Conservation (phyloP, 2,329 filamentous ascomycete species). For the Ascocoryne sarcoides region DNA sequence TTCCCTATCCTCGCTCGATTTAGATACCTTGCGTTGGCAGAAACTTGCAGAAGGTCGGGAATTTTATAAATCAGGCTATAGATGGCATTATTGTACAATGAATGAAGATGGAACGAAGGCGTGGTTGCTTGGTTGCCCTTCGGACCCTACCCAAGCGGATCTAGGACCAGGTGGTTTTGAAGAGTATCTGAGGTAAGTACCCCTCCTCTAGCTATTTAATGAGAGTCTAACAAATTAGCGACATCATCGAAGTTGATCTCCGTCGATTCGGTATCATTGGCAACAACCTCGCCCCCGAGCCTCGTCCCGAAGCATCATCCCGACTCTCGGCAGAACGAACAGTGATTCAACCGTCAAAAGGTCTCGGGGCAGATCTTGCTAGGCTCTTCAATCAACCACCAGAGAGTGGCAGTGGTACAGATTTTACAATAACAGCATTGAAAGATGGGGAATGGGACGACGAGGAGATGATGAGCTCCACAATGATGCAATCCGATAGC, state of each 20-base stretch:
- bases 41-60: constrained; percentile 90
- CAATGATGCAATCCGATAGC: constrained; percentile 39
- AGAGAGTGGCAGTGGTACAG: constrained; percentile 75
- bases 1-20: constrained; percentile 79
- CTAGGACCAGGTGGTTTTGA: constrained; percentile 65
- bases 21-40: constrained; percentile 85
- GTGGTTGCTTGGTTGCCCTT: constrained; percentile 89
- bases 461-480: constrained; percentile 46
- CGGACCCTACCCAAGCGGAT: constrained; percentile 58
- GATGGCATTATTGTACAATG: constrained; percentile 97
- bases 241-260: constrained; percentile 89
- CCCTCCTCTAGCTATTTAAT: too few relatives aligned
- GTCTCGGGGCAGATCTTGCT: constrained; percentile 76
- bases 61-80: constrained; percentile 82
- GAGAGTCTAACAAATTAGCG: constrained; percentile 39
- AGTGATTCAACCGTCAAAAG: constrained; percentile 49
- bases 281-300: constrained; percentile 56
- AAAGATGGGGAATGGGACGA: constrained; percentile 64
- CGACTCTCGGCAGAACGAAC: constrained; percentile 33
- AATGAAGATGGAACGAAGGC: constrained; percentile 93
- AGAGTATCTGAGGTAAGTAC: constrained; percentile 63
- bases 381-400: constrained; percentile 80
- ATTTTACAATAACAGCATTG: constrained; percentile 85
- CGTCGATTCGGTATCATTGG: constrained; percentile 85
- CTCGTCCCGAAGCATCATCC: constrained; percentile 41